Percentiles rank a stretch among this genome's conserved stretches.
Conservation (phyloP, 257 asterid species). For the Capsicum pubescens region DNA sequence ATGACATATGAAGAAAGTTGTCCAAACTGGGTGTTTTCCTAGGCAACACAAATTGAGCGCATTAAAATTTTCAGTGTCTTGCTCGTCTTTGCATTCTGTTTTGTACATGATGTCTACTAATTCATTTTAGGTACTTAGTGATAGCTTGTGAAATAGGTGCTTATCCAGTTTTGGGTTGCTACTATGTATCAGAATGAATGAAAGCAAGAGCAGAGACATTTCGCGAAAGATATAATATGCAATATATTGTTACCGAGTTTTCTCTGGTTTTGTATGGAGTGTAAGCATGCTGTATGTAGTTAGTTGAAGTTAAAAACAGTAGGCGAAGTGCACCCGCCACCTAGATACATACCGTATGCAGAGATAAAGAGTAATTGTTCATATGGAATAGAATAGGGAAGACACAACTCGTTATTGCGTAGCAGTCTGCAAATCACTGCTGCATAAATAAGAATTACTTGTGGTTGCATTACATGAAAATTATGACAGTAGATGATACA, state of each 20-base stretch:
- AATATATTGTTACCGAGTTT: neutral
- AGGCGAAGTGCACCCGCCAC: neutral
- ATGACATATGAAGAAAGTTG: constrained; percentile 11
- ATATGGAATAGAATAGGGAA: neutral
- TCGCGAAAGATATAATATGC: neutral
- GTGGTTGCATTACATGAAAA: neutral
- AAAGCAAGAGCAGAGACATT: neutral
- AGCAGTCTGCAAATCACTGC: neutral
- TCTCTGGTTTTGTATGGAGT: neutral
- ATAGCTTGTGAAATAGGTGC: constrained; percentile 22
- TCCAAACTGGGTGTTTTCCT: constrained; percentile 9
- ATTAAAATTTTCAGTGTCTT: neutral
- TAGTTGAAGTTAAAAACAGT: neutral
- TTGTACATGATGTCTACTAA: constrained; percentile 35
- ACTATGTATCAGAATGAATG: constrained; percentile 1
- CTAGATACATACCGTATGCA: neutral
- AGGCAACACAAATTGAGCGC: neutral
- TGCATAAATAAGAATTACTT: neutral
- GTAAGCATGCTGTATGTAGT: neutral
- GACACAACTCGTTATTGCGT: neutral
- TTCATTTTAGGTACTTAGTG: constrained; percentile 29
- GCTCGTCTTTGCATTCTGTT: neutral
- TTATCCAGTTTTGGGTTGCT: constrained; percentile 31
- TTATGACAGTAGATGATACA: neutral
- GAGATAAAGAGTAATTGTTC: neutral